Base-by-base conservation (phyloP, 2,329 filamentous ascomycete species). In the Gliomastix tumulicola region DNA sequence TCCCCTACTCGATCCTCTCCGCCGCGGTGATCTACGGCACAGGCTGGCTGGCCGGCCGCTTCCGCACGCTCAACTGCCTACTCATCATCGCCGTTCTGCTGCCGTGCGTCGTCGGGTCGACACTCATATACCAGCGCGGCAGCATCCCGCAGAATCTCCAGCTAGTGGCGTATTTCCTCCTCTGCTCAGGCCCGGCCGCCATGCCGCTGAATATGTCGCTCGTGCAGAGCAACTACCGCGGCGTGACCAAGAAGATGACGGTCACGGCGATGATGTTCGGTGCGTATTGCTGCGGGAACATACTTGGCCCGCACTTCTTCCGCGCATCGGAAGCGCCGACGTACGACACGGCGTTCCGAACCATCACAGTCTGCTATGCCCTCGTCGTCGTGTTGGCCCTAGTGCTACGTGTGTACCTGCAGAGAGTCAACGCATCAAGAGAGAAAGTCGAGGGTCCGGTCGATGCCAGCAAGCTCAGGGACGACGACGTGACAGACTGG, bases 401-500 rank as follows among this genome's bases (percentile, higher is more conserved):
- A 1, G 43, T 37, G 2, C 44, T 78, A 40, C 59, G 72, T n/a
- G 25, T 51, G 6, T 76, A 77, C 40, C 48, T 79, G 13, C 59
- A 60, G 32, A 53, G 60, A 37, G 41, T 62, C 10, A 78, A 78
- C 42, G 63, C 0, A 51, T 71, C 7, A 55, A 58, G 28, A 68
- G 66, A 5, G 3, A 53, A 54, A 27, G 53, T 49, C n/a, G 53
- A 59, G n/a, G 47, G 49, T 10, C 54, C 54, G 21, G 50, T 64
- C 20, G 25, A 28, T 7, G 3, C 25, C 25, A 4, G 1, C 57
- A 62, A 34, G 47, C 71, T 17, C 52, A 57, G 15, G 63, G 0
- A 74, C 39, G 71, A 76, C 16, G 74, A 80, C 50, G 53, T 71
- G 3, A 79, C 76, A 3, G 76, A 81, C 46, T 77, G 72, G 69